These are phyloP conservation scores for Rhizophagus sp. DNA, from an alignment of 192 early-diverging fungal species.

Conservation along the genomic window DNA sequence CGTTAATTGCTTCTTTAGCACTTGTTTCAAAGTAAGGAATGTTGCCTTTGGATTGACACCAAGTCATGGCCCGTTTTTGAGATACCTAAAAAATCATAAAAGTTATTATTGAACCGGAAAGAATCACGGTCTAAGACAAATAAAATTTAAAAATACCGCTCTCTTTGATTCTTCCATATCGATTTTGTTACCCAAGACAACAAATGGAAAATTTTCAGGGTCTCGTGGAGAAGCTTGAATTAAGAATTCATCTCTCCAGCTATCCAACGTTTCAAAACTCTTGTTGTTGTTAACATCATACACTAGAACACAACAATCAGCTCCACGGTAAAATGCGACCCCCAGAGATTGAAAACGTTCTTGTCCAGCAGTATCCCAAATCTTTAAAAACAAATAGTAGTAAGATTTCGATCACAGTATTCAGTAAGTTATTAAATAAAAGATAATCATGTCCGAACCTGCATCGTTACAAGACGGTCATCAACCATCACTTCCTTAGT, in stretches of 20 bases:
- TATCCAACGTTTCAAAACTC: slow-evolving; percentile 94
- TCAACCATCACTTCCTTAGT: slow-evolving; percentile 96
- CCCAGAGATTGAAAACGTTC: slow-evolving; percentile 98
- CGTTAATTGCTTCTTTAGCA: slow-evolving; percentile 98
- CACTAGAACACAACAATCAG: slow-evolving; percentile 97
- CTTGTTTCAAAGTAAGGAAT: slow-evolving; percentile 98
- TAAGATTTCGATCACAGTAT: not conserved
- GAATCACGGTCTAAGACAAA: not conserved
- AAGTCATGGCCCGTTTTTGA: slow-evolving; percentile 92
- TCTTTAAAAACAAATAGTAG: slow-evolving; percentile 49
- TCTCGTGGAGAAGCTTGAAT: slow-evolving; percentile 92
- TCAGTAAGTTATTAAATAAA: not conserved
- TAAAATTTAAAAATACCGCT: slow-evolving; percentile 57
- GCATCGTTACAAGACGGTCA: slow-evolving; percentile 92
- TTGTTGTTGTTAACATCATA: slow-evolving; percentile 96
- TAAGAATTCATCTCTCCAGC: slow-evolving; percentile 99
- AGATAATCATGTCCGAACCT: slow-evolving; percentile 50
- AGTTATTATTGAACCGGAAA: not conserved
- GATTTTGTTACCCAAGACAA: slow-evolving; percentile 99
- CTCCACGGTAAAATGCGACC: slow-evolving; percentile 98
- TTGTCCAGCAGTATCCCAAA: slow-evolving; percentile 99
- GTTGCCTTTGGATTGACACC: slow-evolving; percentile 94
- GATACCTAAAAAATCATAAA: slow-evolving; percentile 64
- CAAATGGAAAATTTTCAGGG: slow-evolving; percentile 98
- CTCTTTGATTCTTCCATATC: slow-evolving; percentile 94